Percentiles rank a stretch among this genome's conserved stretches.
phyloP scores from a whole-genome alignment of 345 rosid genomes.

The Salix viminalis region DNA sequence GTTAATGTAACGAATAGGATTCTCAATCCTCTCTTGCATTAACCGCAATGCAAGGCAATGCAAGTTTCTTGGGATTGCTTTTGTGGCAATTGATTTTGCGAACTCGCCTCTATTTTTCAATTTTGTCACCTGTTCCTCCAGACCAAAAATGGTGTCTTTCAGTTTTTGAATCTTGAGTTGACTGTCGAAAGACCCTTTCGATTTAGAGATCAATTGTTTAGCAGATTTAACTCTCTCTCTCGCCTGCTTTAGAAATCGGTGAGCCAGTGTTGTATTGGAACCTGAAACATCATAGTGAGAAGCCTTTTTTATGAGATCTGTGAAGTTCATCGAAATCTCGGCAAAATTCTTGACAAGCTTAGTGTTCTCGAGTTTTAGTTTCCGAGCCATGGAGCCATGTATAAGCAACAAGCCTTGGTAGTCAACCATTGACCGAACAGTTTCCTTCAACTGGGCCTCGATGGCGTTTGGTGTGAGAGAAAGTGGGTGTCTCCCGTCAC shows the following conservation, averaged over 20 bases:
- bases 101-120: not conserved
- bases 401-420: not conserved
- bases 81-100: not conserved
- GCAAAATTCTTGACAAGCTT: not conserved
- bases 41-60: slow-evolving; percentile 1
- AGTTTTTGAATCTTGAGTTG: not conserved
- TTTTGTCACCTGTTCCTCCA: not conserved
- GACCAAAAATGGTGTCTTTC: not conserved
- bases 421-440: too few species aligned
- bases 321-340: not conserved
- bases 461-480: not conserved
- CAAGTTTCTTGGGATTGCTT: not conserved
- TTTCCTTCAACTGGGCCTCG: not conserved
- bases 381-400: not conserved
- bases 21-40: slow-evolving; percentile 1
- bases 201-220: not conserved
- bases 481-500: not conserved
- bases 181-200: not conserved
- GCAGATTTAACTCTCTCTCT: not conserved
- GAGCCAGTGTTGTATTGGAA: too few species aligned
- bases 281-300: not conserved
- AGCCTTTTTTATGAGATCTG: not conserved
- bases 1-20: not conserved
- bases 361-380: not conserved
- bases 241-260: not conserved